Base-by-base conservation (phyloP, 1,284 basidiomycete species). In the Ganoderma leucocontextum region DNA sequence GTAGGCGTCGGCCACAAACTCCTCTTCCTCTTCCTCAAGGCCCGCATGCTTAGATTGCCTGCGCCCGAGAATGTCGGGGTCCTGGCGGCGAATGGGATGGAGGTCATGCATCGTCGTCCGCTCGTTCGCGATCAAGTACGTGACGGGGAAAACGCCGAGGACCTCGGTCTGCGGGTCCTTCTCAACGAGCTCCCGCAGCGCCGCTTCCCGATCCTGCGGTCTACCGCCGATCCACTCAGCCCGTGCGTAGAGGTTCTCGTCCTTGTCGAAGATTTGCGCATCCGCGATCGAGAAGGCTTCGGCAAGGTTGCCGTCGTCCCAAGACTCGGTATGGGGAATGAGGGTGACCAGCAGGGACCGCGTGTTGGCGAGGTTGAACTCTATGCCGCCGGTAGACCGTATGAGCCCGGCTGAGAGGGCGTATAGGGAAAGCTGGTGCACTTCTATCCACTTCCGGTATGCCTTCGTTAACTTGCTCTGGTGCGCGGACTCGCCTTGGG, bases 101-200 rank as follows among this genome's bases (percentile, higher is more conserved):
- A 55, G 52, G 29, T 55, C 52, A 13, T 55, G 52, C 52, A 55
- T 55, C 29, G 52, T 55, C 52, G 52, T 55, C 29, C 52, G 25
- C 52, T 55, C 52, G 52, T 55, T 55, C 13, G 33, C 52, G 52
- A 55, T 35, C 13, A 55, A 29, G 33, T 25, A 55, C 52, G 52
- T 55, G 25, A 55, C 52, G 13, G 52, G 52, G 52, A 55, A 35
- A 5, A 55, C 25, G 15, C 52, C 52, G 12, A 33, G 15, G 52
- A 55, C 33, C 1, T 55, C 52, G 29, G 52, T 35, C 52, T 33
- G 12, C 15, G 17, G 15, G 6, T 55, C 52, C 52, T 25, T 8
- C 15, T 12, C 47, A 12, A 55, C 15, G 52, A 55, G 25, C 52
- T 55, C 52, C 52, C 52, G 52, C 52, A 55, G 15, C 2, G 12